A percentile compares a stretch with the other conserved stretches of the same genome.
phyloP scores from a whole-genome alignment of 164 flowering plant genomes.

The Hamamelis virginiana region DNA sequence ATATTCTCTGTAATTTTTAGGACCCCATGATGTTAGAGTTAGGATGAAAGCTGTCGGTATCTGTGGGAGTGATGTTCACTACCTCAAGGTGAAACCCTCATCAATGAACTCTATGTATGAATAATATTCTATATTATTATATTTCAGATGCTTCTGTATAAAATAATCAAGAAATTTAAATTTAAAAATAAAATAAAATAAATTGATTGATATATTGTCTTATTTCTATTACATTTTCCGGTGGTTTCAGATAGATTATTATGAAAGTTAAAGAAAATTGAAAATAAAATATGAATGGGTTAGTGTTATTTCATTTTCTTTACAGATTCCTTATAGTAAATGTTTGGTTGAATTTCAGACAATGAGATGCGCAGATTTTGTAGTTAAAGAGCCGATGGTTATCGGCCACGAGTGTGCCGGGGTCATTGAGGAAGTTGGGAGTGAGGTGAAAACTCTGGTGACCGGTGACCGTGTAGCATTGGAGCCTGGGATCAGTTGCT shows the following conservation, averaged over 20 bases:
- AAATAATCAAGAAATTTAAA: neutral
- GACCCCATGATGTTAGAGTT: slow-evolving; percentile 80
- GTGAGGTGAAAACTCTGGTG: slow-evolving; percentile 59
- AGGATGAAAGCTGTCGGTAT: slow-evolving; percentile 96
- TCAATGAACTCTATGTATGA: no score
- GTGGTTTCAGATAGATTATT: no score
- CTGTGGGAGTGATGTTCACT: slow-evolving; percentile 98
- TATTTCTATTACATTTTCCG: no score
- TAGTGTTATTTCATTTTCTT: neutral
- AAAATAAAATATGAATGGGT: neutral
- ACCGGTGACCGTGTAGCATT: slow-evolving; percentile 89
- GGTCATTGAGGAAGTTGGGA: slow-evolving; percentile 80
- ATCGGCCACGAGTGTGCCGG: slow-evolving; percentile 99
- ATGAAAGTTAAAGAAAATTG: no score
- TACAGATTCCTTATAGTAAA: neutral
- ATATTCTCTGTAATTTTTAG: slow-evolving; percentile 28
- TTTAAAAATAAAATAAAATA: neutral
- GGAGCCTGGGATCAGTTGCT: slow-evolving; percentile 91
- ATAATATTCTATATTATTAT: neutral
- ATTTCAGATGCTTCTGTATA: neutral
- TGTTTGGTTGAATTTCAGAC: slow-evolving; percentile 36
- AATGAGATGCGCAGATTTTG: slow-evolving; percentile 61
- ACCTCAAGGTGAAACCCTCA: slow-evolving; percentile 55
- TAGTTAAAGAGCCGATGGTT: slow-evolving; percentile 92
- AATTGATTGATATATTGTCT: neutral